Base-by-base conservation (phyloP, 2,329 filamentous ascomycete genomes). In the Alternaria longipes region DNA sequence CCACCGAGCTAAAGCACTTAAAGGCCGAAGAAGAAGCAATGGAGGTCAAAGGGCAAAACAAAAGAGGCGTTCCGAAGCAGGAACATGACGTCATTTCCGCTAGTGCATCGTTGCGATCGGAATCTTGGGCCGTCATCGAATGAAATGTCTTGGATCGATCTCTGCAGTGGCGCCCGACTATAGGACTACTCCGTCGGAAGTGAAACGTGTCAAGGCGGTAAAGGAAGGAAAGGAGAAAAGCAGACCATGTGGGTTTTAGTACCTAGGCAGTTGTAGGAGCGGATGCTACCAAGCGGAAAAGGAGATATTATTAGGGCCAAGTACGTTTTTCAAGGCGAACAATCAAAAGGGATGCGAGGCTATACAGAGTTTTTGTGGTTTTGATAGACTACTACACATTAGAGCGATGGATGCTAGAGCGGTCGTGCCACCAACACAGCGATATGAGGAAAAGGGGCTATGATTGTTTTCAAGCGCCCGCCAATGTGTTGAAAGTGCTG, bases 91-190 rank as follows among this genome's bases (percentile, higher is more conserved):
- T 50, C 46, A 50, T 3, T 38, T 3, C 20, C 16, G 8, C 46
- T 50, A 50, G 46, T 50, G 46, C 46, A 50, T 50, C 46, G 46
- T 2, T 32, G 46, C 32, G 46, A 50, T 50, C 46, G 30, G 46
- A 1, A 3, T 4, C 5, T 12, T 36, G 46, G 8, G 30, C 46
- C 20, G 32, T 8, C 32, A 36, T 50, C 46, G 30, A 49, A n/a
- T 36, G 9, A 9, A 11, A 12, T 8, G 18, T 24, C 38, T 41
- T 41, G 38, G 38, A 12, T 22, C 18, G 18, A 34, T 34, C 1
- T 20, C 32, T 24, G 46, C 32, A 49, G 46, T 30, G 30, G 14
- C 12, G 11, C 46, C 46, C 30, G 46, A 22, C 30, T 34, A n/a
- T n/a, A 16, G 30, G 18, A 34, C 46, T 18, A 50, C n/a, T 49